Evolutionary conservation across 768 basidiomycete species (phyloP).

Genomic region (Aureoboletus auriporus): DNA sequence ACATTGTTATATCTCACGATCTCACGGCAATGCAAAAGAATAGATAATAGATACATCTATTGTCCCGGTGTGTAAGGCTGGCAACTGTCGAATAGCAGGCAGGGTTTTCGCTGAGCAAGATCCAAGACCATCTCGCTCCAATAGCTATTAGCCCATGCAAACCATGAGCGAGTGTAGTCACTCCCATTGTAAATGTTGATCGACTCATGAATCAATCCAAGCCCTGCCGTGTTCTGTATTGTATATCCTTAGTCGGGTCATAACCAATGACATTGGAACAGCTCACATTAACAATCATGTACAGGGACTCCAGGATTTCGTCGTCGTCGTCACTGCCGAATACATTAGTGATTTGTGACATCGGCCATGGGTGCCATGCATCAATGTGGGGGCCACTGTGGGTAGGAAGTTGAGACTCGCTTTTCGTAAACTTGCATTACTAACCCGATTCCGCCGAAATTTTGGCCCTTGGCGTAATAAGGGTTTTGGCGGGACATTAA

Average conservation of each 20-base stretch:
- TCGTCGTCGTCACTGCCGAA: slow-evolving; percentile 70
- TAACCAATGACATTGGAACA: neutral
- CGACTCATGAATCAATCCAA: slow-evolving; percentile 79
- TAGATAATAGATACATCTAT: slow-evolving; percentile 18
- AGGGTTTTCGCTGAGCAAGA: slow-evolving; percentile 68
- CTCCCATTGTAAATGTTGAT: slow-evolving; percentile 54
- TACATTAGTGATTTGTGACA: slow-evolving; percentile 73
- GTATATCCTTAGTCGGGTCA: slow-evolving; percentile 1
- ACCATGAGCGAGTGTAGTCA: slow-evolving; percentile 70
- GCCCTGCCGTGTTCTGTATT: slow-evolving; percentile 65
- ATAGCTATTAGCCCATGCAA: slow-evolving; percentile 82
- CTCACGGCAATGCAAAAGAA: too few species aligned
- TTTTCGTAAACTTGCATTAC: slow-evolving; percentile 17
- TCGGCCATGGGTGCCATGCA: slow-evolving; percentile 77
- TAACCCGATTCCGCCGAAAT: slow-evolving; percentile 68
- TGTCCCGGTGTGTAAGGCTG: slow-evolving; percentile 55
- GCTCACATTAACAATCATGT: slow-evolving; percentile 65
- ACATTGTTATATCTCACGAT: neutral
- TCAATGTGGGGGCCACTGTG: slow-evolving; percentile 70
- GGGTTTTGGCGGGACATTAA: slow-evolving; percentile 65
- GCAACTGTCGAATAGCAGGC: slow-evolving; percentile 54
- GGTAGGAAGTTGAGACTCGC: neutral
- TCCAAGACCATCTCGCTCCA: slow-evolving; percentile 82
- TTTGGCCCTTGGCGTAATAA: slow-evolving; percentile 60
- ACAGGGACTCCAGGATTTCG: slow-evolving; percentile 61